Evolutionary conservation across 495 filamentous ascomycete genomes (phyloP).

Genomic region (Terfezia boudieri): DNA sequence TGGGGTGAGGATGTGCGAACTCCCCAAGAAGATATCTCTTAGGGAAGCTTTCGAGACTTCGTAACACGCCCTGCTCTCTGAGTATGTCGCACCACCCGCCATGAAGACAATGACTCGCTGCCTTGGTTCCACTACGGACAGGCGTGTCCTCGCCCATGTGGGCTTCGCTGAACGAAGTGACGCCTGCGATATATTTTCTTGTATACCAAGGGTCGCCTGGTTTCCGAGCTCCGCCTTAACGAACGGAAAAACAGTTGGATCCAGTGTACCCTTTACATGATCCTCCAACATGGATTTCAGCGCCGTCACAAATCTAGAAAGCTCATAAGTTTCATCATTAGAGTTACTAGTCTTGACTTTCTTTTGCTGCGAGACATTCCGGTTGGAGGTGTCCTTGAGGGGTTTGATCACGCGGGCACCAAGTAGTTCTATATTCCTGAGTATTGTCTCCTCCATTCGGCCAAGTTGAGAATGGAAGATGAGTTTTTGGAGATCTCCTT

Average conservation of each 20-base stretch:
- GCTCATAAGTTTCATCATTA: conserved; percentile 36
- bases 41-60: conserved; percentile 48
- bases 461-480: conserved; percentile 65
- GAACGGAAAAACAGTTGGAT: conserved; percentile 56
- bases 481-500: conserved; percentile 64
- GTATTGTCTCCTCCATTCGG: conserved; percentile 42
- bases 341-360: conserved; percentile 18
- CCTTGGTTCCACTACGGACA: conserved; percentile 51
- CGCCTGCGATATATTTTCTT: conserved; percentile 37
- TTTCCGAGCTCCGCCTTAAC: conserved; percentile 41
- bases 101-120: conserved; percentile 90
- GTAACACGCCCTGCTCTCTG: conserved; percentile 73
- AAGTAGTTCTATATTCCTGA: conserved; percentile 61
- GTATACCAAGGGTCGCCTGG: conserved; percentile 35
- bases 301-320: conserved; percentile 48
- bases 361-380: conserved; percentile 40
- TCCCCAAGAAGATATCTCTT: conserved; percentile 75
- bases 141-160: conserved; percentile 72
- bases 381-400: conserved; percentile 51
- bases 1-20: conserved; percentile 74
- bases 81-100: conserved; percentile 86
- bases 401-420: conserved; percentile 51
- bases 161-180: conserved; percentile 76
- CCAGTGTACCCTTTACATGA: conserved; percentile 39
- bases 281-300: conserved; percentile 63